Percentiles rank a stretch among this genome's conserved stretches.
These are phyloP conservation scores for Fragilariopsis cylindrus DNA, from an alignment of 108 stramenopile species.

Conservation along the genomic window DNA sequence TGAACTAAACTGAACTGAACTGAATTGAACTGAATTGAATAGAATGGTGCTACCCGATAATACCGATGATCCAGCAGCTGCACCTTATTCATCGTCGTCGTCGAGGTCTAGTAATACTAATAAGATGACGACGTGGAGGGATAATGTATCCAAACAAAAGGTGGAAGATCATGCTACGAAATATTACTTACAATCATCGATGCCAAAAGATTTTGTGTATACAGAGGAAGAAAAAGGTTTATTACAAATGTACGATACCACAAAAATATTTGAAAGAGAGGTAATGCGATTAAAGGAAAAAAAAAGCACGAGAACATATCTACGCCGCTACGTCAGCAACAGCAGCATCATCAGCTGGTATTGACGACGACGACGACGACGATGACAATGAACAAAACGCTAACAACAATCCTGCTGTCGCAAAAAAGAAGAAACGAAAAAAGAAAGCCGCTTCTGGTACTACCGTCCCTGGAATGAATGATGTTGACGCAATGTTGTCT, in stretches of 20 bases:
- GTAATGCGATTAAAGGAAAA: constrained; percentile 66
- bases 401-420: neutral
- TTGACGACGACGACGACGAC: constrained; percentile 22
- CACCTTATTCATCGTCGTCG: too few relatives aligned
- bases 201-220: constrained; percentile 62
- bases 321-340: constrained; percentile 48
- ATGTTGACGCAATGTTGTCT: neutral
- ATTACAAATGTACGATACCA: constrained; percentile 69
- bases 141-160: neutral
- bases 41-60: too few relatives aligned
- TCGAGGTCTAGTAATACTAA: too few relatives aligned
- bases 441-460: constrained; percentile 2
- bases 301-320: constrained; percentile 68
- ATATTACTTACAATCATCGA: constrained; percentile 17
- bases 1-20: too few relatives aligned
- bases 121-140: neutral
- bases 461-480: neutral
- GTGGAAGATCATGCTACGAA: constrained; percentile 20
- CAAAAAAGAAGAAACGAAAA: constrained; percentile 17
- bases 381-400: neutral
- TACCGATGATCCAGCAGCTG: too few relatives aligned
- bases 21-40: too few relatives aligned
- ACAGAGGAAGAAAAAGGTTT: constrained; percentile 64
- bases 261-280: constrained; percentile 64
- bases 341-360: constrained; percentile 13